Base-by-base conservation (phyloP, 164 flowering plant species). In the Liquidambar formosana region DNA sequence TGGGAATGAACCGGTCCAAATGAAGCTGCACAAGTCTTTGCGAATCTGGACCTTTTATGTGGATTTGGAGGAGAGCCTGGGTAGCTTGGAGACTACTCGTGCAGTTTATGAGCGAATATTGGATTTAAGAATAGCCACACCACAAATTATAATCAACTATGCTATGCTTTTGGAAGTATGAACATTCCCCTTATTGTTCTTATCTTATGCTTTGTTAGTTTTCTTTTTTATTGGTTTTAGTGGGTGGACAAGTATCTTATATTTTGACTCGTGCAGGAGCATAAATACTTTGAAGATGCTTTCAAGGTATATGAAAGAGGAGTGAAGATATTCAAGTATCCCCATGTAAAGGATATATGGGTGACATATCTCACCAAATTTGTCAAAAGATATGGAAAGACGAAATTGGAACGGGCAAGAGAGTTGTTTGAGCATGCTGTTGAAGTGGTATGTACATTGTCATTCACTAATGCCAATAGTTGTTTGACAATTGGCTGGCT, bases 331-430 rank as follows among this genome's bases (percentile, higher is more conserved):
- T 95, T 95, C 62, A 95, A 93, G 67, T 95, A 95, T 68, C 99
- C 99, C 15, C 99, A 95, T 71, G 99, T 89, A 41, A 95, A 95
- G 81, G 97, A 93, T 74, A 89, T 95, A 61, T 93, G 98, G 97
- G 88, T 93, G 46, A 90, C 98, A 23, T 95, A 95, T 78, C 86
- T 95, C 6, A 77, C 99, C 21, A 95, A 95, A 76, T 93, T 95
- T 81, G 97, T 95, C 6, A 89, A 90, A 72, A 86, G 99, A 84
- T 93, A 90, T 76, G 93, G 91, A 51, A 93, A 83, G 71, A 72
- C 85, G 26, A 93, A 95, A 70, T 77, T 95, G 59, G 99, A 95
- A 74, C 84, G 99, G 2, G 92, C 97, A 19, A 83, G 99, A 70
- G 97, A 95, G 81, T 76, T 95, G 59, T 95, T 86, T 80, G 97